phyloP scores from a whole-genome alignment of 2,329 filamentous ascomycete species.

The Talaromyces verruculosus region DNA sequence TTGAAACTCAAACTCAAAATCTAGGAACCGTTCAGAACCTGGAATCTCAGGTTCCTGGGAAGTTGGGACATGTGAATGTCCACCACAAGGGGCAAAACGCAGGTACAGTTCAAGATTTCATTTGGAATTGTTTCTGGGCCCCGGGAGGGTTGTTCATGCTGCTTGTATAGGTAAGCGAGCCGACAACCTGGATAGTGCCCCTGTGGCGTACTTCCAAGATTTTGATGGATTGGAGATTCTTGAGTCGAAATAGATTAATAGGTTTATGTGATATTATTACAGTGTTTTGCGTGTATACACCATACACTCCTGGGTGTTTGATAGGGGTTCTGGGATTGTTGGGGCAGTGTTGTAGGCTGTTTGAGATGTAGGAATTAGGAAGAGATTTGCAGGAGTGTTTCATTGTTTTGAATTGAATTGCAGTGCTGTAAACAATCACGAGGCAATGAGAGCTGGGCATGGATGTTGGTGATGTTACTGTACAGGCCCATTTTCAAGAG shows the following conservation, averaged over 20 bases:
- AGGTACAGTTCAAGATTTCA: not conserved
- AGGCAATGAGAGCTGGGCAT: no score
- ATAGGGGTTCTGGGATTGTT: not conserved
- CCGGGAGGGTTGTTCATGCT: not conserved
- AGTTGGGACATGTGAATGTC: not conserved
- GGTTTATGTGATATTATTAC: not conserved
- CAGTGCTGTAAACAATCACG: no score
- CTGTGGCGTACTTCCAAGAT: not conserved
- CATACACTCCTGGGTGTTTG: not conserved
- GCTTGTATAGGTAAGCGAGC: not conserved
- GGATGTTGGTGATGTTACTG: no score
- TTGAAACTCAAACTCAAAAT: not conserved
- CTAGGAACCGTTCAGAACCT: not conserved
- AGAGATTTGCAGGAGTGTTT: not conserved
- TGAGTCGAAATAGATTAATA: constrained; percentile 6
- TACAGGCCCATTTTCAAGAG: not conserved
- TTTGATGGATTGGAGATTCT: not conserved
- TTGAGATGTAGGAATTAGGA: not conserved
- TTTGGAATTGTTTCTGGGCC: not conserved
- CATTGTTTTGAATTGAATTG: not conserved
- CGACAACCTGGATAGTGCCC: not conserved
- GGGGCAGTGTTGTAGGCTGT: not conserved
- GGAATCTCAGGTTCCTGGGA: not conserved
- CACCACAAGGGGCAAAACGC: not conserved
- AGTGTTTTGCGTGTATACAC: not conserved